A percentile compares a stretch with the other conserved stretches of the same genome.
phyloP scores from a whole-genome alignment of 176 grass and related monocot species.

The Echinochloa phyllopogon region DNA sequence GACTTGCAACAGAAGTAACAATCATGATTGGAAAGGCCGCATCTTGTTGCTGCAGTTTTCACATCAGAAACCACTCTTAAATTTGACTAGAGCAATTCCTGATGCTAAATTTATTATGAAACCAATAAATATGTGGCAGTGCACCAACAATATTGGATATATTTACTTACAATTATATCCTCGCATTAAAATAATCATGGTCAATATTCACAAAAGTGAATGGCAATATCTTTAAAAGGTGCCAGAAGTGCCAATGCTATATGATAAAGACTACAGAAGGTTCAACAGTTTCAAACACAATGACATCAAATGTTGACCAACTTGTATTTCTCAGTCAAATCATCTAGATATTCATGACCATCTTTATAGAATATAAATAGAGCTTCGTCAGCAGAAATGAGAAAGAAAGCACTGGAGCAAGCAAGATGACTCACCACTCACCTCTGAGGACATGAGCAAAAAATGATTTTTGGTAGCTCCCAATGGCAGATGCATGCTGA shows the following conservation, averaged over 20 bases:
- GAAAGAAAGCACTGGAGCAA: slow-evolving; percentile 31
- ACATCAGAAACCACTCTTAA: slow-evolving; percentile 10
- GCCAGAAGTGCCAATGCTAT: background rate
- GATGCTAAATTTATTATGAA: background rate
- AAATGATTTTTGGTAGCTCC: slow-evolving; percentile 94
- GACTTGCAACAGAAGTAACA: slow-evolving; percentile 7
- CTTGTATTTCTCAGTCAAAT: slow-evolving; percentile 13
- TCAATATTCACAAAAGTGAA: slow-evolving; percentile 4
- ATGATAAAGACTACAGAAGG: background rate
- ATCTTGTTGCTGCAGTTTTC: slow-evolving; percentile 13
- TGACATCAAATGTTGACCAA: background rate
- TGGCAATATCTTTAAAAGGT: background rate
- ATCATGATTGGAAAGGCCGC: background rate
- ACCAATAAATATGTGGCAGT: slow-evolving; percentile 7
- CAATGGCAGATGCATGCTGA: slow-evolving; percentile 66
- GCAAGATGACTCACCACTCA: slow-evolving; percentile 64
- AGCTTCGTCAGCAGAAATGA: background rate
- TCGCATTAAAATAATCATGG: background rate
- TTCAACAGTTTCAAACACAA: slow-evolving; percentile 10
- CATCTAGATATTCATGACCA: background rate
- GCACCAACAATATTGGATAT: too few species aligned
- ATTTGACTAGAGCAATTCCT: background rate
- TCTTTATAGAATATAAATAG: slow-evolving; percentile 2
- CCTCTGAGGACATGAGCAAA: slow-evolving; percentile 91
- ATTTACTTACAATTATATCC: background rate